Evolutionary conservation across 495 filamentous ascomycete species (phyloP), one percentile per base, ranked within the genome.

Genomic region (Penicillium alfredii): DNA sequence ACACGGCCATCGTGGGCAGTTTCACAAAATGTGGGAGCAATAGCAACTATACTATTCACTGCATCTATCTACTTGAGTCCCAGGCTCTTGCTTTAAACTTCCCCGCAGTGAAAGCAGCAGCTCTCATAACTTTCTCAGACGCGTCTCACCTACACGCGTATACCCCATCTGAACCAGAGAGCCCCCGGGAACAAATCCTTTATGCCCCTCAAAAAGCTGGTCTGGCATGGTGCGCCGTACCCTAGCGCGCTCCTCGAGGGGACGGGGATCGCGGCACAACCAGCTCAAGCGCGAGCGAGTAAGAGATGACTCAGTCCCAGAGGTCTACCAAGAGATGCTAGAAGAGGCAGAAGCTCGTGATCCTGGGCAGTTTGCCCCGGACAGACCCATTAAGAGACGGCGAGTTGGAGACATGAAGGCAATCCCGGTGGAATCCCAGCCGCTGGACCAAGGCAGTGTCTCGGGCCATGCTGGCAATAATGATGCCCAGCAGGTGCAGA

Each of bases 311-410:
- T 49, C 51, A 11, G 61, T 78, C 18, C 70, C 74, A 2, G 66
- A 77, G 28, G 67, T 81, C 0, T 86, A 84, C 42, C 69, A 56
- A 28, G 76, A 86, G 39, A 78, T 88, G 80, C 64, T 88, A 12
- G 67, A 63, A 12, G 80, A 86, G 51, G 79, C 75, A 17, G 66
- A 74, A 31, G 63, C 66, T 30, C 53, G 64, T 40, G 58, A 65
- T 31, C 40, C 55, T 25, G 54, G 42, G 6, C 47, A 46, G n/a
- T 51, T 55, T 21, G 49, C 51, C 6, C 38, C 52, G 16, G 63
- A 61, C 27, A 45, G 63, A 20, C 55, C 62, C 6, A 38, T 58
- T n/a, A 76, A 77, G 37, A 62, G 60, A 47, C 63, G 69, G 22
- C 67, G 56, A 38, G 49, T 66, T 8, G 61, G 48, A 8, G 61